phyloP scores from a whole-genome alignment of 2,329 filamentous ascomycete genomes.

The Pseudogymnoascus sp. region DNA sequence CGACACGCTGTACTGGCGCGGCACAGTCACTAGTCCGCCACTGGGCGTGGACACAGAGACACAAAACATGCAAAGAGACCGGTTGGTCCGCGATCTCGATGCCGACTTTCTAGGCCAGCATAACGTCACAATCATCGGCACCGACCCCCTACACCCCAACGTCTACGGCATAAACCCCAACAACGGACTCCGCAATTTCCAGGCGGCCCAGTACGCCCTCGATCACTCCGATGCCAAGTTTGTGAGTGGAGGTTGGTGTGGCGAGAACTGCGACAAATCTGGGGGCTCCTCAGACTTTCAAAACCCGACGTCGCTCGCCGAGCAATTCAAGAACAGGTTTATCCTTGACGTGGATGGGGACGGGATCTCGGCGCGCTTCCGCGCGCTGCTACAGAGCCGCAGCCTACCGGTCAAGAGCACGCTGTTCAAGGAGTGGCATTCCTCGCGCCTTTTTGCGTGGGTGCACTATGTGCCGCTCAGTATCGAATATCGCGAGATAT shows the following conservation, averaged over 20 bases:
- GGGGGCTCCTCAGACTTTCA: conserved; percentile 43
- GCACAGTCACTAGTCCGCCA: conserved; percentile 47
- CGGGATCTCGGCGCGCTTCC: conserved; percentile 61
- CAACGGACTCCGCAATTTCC: conserved; percentile 33
- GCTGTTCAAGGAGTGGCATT: conserved; percentile 75
- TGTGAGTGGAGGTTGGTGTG: conserved; percentile 39
- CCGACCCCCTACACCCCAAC: conserved; percentile 19
- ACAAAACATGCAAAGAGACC: conserved; percentile 49
- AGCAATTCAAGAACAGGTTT: conserved; percentile 58
- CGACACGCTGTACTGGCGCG: conserved; percentile 54
- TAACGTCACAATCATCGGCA: conserved; percentile 28
- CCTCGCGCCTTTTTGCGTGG: conserved; percentile 66
- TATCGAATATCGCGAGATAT: conserved; percentile 64
- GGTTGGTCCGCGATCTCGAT: conserved; percentile 50
- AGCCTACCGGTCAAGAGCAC: conserved; percentile 71
- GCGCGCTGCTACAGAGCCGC: conserved; percentile 61
- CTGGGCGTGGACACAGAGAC: conserved; percentile 46
- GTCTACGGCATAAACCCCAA: neutral
- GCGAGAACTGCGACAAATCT: conserved; percentile 36
- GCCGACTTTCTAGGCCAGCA: conserved; percentile 39
- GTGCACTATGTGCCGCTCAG: conserved; percentile 78
- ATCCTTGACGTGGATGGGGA: conserved; percentile 73
- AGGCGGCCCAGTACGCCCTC: conserved; percentile 29
- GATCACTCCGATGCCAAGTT: conserved; percentile 30
- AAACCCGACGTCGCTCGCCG: conserved; percentile 45